Base-by-base conservation (phyloP, 2,329 filamentous ascomycete species). In the Fusarium napiforme region DNA sequence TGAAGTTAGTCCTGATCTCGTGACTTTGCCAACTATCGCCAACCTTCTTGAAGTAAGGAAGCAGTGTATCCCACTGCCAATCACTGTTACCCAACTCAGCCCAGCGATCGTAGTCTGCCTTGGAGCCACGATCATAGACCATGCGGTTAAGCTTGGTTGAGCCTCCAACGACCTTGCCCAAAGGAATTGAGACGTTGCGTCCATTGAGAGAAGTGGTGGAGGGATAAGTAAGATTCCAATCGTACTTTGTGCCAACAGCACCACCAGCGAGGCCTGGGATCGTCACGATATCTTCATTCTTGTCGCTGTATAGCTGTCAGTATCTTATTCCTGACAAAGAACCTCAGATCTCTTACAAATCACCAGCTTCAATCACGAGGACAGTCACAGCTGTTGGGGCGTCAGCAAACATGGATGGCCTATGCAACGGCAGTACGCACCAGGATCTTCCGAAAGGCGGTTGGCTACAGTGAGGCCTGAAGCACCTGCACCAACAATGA, bases 21-120 rank as follows among this genome's bases (percentile, higher is more conserved):
- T 32, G 30, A 32, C 30, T 32, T 32, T 32, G 30, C 30, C 30
- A 32, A 12, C 30, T 32, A 32, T 32, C 30, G 30, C 32, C 32
- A 34, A 83, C 84, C 75, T 86, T 86, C 40, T 82, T 83, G 65
- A 87, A 83, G 45, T 86, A 87, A 0, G 83, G 84, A 1, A 84
- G 76, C 15, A 87, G 40, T 18, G 77, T 66, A 19, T 77, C 63
- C 79, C 78, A 81, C 12, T 83, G 77, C 79, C 83, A 87, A 3
- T 83, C 84, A 0, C 79, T 72, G 37, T 86, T 86, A 0, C 86
- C 87, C 1, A 88, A 76, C 7, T 78, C 77, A 15, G 80, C 81
- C 86, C 86, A 88, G 1, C 81, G 78, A 46, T 87, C 79, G 47
- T 86, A 85, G 28, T 85, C 84, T 0, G 79, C 74, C n/a, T 77